Evolutionary conservation across 768 basidiomycete species (phyloP), one percentile per base, ranked within the genome.

Genomic region (Peribolospora baueri): DNA sequence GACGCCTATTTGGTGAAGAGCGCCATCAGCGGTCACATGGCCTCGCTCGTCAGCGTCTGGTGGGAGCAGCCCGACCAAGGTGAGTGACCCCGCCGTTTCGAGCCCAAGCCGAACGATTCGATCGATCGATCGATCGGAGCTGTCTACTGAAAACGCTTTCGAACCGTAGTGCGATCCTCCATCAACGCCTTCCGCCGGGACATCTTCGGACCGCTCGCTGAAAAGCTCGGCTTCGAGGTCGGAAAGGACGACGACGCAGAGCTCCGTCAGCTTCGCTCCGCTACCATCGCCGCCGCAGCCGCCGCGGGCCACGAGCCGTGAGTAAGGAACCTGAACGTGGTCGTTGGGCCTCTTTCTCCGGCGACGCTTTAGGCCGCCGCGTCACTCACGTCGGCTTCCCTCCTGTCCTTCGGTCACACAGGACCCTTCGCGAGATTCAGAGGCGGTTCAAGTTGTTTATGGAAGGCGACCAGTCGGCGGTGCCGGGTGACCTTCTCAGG

Each of bases 141-240:
- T 9, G 46, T 51, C 13, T 4, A 38, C 25, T 25, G 25, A 25
- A 25, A 25, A 25, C 25, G 25, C 25, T 25, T 25, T 25, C 25
- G 25, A 25, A 25, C 13, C 37, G 5, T 37, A 7, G 10, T 56
- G 45, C 11, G 1, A 9, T 41, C 11, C 14, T 9, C 46, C 7
- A 49, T 62, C 58, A 60, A 63, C 55, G 58, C 62, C 53, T 59
- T 68, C 57, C 66, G 68, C 13, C 58, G 64, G n/a, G 58, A 64
- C 42, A 60, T 73, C 41, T 67, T 83, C 67, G 71, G 70, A 50
- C 91, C 91, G 3, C 66, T 93, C 50, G 81, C 84, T 42, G 69
- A 82, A 43, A 74, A 72, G 59, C 73, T 93, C 41, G 87, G 88
- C 4, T 90, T 78, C 62, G 80, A 84, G 48, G 82, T 81, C 64